Evolutionary conservation across 768 basidiomycete genomes (phyloP).

Genomic region (Plicaturopsis crispa): DNA sequence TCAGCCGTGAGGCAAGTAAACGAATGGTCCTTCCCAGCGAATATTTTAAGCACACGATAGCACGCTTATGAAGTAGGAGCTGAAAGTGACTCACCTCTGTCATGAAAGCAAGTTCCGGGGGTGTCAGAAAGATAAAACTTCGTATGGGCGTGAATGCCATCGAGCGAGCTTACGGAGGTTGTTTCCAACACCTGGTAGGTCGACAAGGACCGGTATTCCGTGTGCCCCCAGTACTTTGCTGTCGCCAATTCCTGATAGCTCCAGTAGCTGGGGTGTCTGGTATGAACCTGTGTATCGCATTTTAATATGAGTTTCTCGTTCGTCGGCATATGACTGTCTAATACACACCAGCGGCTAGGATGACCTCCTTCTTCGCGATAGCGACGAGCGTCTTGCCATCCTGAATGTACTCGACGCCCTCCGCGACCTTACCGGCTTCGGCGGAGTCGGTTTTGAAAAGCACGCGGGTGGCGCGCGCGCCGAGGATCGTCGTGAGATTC

Average conservation of each 20-base stretch:
- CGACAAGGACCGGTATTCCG: constrained; percentile 20
- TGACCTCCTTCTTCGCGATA: constrained; percentile 13
- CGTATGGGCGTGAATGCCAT: background rate
- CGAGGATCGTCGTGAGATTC: constrained; percentile 17
- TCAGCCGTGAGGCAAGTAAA: constrained; percentile 7
- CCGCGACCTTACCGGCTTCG: constrained; percentile 6
- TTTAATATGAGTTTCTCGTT: background rate
- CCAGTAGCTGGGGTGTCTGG: constrained; percentile 27
- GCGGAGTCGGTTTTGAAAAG: constrained; percentile 6
- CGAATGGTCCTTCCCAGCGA: constrained; percentile 15
- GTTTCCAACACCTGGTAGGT: constrained; percentile 27
- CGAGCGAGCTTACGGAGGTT: constrained; percentile 24
- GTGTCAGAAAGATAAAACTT: too few species aligned
- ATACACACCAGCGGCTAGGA: constrained; percentile 11
- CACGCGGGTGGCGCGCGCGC: constrained; percentile 17
- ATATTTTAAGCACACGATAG: too few species aligned
- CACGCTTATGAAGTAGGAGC: too few species aligned
- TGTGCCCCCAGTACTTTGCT: constrained; percentile 10
- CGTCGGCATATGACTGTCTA: too few species aligned
- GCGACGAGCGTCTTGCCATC: constrained; percentile 11
- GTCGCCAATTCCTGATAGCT: constrained; percentile 25
- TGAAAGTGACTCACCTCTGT: too few species aligned
- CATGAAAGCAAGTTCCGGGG: too few species aligned
- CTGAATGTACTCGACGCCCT: constrained; percentile 15
- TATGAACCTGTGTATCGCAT: constrained; percentile 14